Percentiles rank a stretch among this genome's conserved stretches.
Evolutionary conservation across 75 land plant genomes (phyloP).

Genomic region (Sequoiadendron giganteum): DNA sequence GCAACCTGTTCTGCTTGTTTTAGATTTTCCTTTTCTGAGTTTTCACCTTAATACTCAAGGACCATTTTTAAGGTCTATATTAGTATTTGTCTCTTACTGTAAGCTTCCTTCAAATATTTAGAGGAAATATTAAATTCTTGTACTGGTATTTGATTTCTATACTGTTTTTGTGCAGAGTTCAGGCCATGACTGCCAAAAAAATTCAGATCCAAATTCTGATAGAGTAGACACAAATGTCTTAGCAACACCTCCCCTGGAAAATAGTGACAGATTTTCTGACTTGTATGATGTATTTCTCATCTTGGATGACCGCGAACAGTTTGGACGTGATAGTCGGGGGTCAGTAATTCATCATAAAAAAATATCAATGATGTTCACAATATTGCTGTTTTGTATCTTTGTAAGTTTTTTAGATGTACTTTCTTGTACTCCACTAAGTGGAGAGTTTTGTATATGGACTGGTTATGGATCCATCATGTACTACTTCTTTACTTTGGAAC

Average conservation of each 20-base stretch:
- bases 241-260: slow-evolving; percentile 60
- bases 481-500: neutral
- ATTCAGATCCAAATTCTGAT: neutral
- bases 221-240: slow-evolving; percentile 18
- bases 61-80: neutral
- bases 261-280: slow-evolving; percentile 74
- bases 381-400: neutral
- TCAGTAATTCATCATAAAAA: slow-evolving; percentile 5
- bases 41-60: neutral
- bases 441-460: neutral
- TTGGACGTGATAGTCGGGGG: slow-evolving; percentile 44
- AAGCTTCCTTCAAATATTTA: neutral
- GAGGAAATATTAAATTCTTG: neutral
- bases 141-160: neutral
- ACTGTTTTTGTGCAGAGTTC: neutral
- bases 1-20: neutral
- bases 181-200: neutral
- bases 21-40: neutral
- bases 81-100: neutral
- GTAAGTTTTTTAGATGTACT: neutral
- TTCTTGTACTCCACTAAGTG: neutral
- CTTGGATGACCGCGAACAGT: slow-evolving; percentile 88
- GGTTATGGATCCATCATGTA: neutral
- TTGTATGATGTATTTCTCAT: slow-evolving; percentile 75
- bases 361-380: neutral